A percentile compares a stretch with the other conserved stretches of the same genome.
Conservation (phyloP, 148 eudicot genomes). For the Arbutus unedo region DNA sequence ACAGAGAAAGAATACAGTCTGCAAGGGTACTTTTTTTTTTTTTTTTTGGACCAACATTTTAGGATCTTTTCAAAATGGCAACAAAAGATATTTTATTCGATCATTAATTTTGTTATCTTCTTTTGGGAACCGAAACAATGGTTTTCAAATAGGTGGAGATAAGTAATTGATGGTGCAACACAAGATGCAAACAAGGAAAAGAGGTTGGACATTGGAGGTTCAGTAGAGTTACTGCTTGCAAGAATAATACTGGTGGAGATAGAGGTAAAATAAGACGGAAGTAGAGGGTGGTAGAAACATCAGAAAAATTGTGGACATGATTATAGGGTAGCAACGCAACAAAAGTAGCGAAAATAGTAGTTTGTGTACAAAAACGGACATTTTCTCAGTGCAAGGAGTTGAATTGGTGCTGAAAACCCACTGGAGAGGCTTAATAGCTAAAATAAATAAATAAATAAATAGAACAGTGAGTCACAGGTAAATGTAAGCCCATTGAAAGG, state of each 20-base stretch:
- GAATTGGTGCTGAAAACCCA: not conserved
- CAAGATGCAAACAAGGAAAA: not conserved
- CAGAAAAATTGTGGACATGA: not conserved
- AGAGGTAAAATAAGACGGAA: not conserved
- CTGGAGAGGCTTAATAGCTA: not conserved
- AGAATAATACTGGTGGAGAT: not conserved
- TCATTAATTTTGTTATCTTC: not conserved
- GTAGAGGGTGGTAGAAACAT: not conserved
- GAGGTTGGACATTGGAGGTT: not conserved
- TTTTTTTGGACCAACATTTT: not conserved
- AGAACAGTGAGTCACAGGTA: not conserved
- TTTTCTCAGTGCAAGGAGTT: not conserved
- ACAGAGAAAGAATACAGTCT: not conserved
- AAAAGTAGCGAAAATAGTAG: no score
- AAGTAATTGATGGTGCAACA: not conserved
- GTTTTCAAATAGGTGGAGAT: not conserved
- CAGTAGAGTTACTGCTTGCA: not conserved
- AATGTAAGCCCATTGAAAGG: not conserved
- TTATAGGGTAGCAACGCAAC: no score
- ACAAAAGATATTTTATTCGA: not conserved
- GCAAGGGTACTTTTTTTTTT: no score
- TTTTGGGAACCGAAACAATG: not conserved
- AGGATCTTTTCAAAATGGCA: not conserved
- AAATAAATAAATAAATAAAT: not conserved
- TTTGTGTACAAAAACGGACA: not conserved